These are phyloP conservation scores for Talaromyces sp. DNA, from an alignment of 2,329 filamentous ascomycete species.

Conservation along the genomic window DNA sequence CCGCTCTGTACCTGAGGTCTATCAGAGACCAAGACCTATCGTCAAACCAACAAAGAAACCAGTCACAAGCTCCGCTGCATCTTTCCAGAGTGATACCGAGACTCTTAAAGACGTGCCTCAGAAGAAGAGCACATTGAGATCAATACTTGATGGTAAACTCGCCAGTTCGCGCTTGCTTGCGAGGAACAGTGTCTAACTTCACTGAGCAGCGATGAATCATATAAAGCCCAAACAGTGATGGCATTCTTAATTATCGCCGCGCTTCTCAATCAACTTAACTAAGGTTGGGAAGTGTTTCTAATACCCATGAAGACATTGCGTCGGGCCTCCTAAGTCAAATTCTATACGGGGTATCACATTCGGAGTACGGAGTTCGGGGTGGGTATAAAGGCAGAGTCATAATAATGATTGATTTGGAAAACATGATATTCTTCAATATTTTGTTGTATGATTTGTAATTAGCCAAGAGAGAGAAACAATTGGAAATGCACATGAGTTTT, in stretches of 20 bases:
- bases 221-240: not conserved
- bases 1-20: slow-evolving; percentile 5
- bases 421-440: not conserved
- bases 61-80: slow-evolving; percentile 1
- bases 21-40: slow-evolving; percentile 1
- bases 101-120: not conserved
- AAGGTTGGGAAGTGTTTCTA: not conserved
- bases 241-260: not conserved
- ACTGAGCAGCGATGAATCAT: slow-evolving; percentile 11
- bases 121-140: not conserved
- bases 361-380: slow-evolving; percentile 6
- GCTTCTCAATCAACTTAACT: too few relatives aligned
- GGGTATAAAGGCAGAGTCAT: not conserved
- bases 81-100: slow-evolving; percentile 10
- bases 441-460: not conserved
- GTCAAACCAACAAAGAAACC: not conserved
- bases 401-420: not conserved
- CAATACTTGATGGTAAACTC: slow-evolving; percentile 5
- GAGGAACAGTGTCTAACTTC: not conserved
- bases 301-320: too few relatives aligned
- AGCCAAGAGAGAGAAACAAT: too few relatives aligned
- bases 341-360: not conserved
- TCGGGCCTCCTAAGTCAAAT: not conserved
- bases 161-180: not conserved
- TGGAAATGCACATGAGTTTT: not conserved